Evolutionary conservation across 805 yeast genomes (phyloP).

Genomic region (Zygosaccharomyces bailii): DNA sequence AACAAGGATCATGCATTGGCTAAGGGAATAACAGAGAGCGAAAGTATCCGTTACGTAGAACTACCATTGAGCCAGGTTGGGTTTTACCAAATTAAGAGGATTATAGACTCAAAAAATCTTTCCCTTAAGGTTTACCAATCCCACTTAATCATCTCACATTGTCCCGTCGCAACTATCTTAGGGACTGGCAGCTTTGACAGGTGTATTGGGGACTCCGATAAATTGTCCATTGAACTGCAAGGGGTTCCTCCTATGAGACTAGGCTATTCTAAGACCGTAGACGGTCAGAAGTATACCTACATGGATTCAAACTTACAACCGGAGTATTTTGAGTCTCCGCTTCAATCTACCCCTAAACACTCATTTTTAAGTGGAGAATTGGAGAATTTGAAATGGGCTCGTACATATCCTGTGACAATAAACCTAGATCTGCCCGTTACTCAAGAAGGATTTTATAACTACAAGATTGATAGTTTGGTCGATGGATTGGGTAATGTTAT

Average conservation of each 20-base stretch:
- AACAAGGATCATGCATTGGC: conserved; percentile 21
- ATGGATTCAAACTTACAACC: conserved; percentile 50
- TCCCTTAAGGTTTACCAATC: conserved; percentile 58
- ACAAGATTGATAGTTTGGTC: conserved; percentile 52
- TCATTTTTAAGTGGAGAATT: conserved; percentile 36
- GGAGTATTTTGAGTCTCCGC: conserved; percentile 49
- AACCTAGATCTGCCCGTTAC: conserved; percentile 42
- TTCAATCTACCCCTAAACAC: conserved; percentile 35
- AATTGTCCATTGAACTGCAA: conserved; percentile 49
- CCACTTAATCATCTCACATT: conserved; percentile 62
- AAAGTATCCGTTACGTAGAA: conserved; percentile 52
- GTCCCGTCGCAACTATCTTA: conserved; percentile 66
- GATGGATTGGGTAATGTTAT: conserved; percentile 67
- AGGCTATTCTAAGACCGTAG: conserved; percentile 48
- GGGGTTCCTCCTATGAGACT: conserved; percentile 81
- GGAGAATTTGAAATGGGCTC: conserved; percentile 41
- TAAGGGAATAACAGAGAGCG: conserved; percentile 17
- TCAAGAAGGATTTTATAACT: conserved; percentile 52
- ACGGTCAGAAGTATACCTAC: conserved; percentile 29
- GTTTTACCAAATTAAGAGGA: conserved; percentile 63
- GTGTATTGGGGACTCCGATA: conserved; percentile 62
- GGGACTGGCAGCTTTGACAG: conserved; percentile 43
- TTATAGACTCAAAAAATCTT: conserved; percentile 62
- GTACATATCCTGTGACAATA: conserved; percentile 43
- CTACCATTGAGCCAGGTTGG: conserved; percentile 72